Conservation (phyloP, 2,329 filamentous ascomycete genomes). For the Ustulina deusta region DNA sequence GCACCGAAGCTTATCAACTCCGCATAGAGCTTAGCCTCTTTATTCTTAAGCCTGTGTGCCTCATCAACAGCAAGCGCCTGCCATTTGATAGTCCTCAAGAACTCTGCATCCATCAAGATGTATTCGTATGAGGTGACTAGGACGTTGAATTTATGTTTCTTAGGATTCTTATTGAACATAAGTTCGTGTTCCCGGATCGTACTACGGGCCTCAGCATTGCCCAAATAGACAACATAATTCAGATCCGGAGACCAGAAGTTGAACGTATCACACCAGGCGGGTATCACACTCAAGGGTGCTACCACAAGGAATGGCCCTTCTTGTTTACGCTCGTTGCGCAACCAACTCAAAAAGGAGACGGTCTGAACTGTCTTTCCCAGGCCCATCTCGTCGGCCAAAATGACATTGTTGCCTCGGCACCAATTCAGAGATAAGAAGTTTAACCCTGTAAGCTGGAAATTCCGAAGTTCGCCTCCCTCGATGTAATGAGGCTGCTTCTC, state of each 20-base stretch:
- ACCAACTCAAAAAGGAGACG: conserved; percentile 96
- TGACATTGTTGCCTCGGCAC: conserved; percentile 93
- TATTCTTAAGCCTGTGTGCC: conserved; percentile 95
- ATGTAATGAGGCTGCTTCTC: conserved; percentile 89
- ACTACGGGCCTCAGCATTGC: conserved; percentile 84
- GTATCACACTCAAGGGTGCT: conserved; percentile 96
- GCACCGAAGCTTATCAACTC: conserved; percentile 88
- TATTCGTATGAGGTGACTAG: conserved; percentile 98
- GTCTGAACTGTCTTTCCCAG: conserved; percentile 98
- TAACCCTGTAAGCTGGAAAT: conserved; percentile 92
- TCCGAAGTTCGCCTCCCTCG: conserved; percentile 83
- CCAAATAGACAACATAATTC: conserved; percentile 97
- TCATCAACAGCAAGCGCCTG: conserved; percentile 97
- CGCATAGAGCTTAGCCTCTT: conserved; percentile 91
- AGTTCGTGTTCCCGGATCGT: conserved; percentile 94
- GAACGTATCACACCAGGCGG: conserved; percentile 98
- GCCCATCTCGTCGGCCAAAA: conserved; percentile 98
- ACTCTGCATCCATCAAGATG: conserved; percentile 85
- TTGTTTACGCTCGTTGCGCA: conserved; percentile 88
- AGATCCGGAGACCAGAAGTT: conserved; percentile 95
- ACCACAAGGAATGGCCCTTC: conserved; percentile 97
- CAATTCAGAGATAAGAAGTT: conserved; percentile 98
- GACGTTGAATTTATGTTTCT: conserved; percentile 96
- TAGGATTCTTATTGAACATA: conserved; percentile 84
- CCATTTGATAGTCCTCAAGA: conserved; percentile 93